Evolutionary conservation across 1,284 basidiomycete species (phyloP).

Genomic region (Moniliella sp.): DNA sequence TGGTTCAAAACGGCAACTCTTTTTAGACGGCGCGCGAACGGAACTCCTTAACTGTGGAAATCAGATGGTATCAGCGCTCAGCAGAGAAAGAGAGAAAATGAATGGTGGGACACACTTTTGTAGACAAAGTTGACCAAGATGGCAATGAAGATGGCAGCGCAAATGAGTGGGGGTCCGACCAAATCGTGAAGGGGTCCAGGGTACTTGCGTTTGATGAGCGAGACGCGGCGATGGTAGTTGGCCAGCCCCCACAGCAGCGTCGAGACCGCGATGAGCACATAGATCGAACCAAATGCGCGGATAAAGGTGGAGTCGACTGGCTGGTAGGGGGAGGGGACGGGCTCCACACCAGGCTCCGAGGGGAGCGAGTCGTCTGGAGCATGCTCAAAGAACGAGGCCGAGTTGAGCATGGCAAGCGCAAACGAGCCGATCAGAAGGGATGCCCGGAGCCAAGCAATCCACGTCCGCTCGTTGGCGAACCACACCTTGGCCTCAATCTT

Average conservation of each 20-base stretch:
- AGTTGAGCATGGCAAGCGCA: conserved; percentile 67
- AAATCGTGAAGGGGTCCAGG: conserved; percentile 60
- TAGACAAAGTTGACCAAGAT: conserved; percentile 31
- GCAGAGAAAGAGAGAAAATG: no score
- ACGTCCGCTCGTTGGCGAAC: conserved; percentile 40
- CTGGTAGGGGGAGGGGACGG: conserved; percentile 41
- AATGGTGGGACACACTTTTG: no score
- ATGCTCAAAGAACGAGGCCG: conserved; percentile 38
- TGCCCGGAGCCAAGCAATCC: conserved; percentile 73
- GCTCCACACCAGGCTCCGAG: conserved; percentile 4
- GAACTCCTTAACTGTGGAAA: no score
- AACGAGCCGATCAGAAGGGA: conserved; percentile 66
- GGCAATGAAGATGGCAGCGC: conserved; percentile 23
- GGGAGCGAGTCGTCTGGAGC: conserved; percentile 13
- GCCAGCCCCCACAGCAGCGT: conserved; percentile 54
- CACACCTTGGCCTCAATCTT: conserved; percentile 33
- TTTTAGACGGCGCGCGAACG: no score
- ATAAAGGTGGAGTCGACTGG: no score
- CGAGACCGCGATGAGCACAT: conserved; percentile 46
- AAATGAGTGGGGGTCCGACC: conserved; percentile 28
- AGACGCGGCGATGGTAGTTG: conserved; percentile 68
- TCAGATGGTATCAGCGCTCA: no score
- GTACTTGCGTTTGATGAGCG: conserved; percentile 69
- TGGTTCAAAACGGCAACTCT: no score
- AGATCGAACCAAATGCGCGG: conserved; percentile 58